A percentile compares a stretch with the other conserved stretches of the same genome.
Conservation (phyloP, 805 yeast species). For the Teunomyces lycoperdinae region DNA sequence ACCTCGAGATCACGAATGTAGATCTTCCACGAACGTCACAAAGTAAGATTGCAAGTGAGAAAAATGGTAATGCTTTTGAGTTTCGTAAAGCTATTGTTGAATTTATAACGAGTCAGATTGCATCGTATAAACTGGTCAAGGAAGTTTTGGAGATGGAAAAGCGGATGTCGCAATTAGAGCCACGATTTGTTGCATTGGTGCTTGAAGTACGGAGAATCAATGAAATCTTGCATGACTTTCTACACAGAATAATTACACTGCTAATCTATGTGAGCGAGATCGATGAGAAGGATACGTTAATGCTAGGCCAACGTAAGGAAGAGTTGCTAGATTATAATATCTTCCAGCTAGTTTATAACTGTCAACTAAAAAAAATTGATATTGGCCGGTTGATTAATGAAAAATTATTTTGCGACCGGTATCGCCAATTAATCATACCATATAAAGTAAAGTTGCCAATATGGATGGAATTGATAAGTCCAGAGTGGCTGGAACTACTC, state of each 20-base stretch:
- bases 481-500: background rate
- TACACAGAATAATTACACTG: background rate
- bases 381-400: conserved; percentile 11
- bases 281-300: background rate
- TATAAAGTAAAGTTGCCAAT: background rate
- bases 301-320: background rate
- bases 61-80: background rate
- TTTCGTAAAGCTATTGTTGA: background rate
- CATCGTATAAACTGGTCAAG: background rate
- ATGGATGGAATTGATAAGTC: background rate
- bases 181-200: background rate
- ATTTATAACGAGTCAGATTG: background rate
- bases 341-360: conserved; percentile 8
- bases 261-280: background rate
- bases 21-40: background rate
- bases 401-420: conserved; percentile 1
- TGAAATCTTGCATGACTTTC: background rate
- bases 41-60: background rate
- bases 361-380: conserved; percentile 5
- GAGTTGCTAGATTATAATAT: conserved; percentile 2
- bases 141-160: background rate
- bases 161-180: background rate
- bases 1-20: background rate
- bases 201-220: background rate
- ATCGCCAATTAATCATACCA: background rate